phyloP scores from a whole-genome alignment of 2,329 filamentous ascomycete genomes.

The Cercospora beticola region DNA sequence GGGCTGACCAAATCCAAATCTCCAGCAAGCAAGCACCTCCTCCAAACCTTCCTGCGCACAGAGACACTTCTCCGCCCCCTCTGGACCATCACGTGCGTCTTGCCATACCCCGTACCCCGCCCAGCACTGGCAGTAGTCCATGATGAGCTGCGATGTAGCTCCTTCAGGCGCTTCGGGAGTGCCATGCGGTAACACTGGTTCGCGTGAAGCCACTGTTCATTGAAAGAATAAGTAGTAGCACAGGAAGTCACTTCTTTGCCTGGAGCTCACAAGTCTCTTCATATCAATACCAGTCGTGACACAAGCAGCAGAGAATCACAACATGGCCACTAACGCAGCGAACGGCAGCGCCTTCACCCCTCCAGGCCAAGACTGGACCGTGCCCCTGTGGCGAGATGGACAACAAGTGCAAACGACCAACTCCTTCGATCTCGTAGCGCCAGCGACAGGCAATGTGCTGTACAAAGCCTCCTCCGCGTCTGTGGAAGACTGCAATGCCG shows the following conservation, averaged over 20 bases:
- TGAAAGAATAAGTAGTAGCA: not conserved
- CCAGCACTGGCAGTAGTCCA: not conserved
- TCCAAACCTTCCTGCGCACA: not conserved
- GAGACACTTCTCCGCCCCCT: not conserved
- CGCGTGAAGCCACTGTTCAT: not conserved
- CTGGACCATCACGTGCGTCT: not conserved
- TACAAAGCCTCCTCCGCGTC: slow-evolving; percentile 59
- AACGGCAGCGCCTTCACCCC: not conserved
- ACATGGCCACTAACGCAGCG: slow-evolving; percentile 10
- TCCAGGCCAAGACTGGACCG: slow-evolving; percentile 22
- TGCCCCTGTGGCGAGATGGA: slow-evolving; percentile 49
- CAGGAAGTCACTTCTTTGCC: not conserved
- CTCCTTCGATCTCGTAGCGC: slow-evolving; percentile 58
- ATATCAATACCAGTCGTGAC: not conserved
- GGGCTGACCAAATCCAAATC: not conserved
- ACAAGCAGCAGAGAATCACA: not conserved
- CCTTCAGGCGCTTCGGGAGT: not conserved
- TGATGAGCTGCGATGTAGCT: not conserved
- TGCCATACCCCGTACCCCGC: not conserved
- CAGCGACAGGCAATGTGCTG: slow-evolving; percentile 52
- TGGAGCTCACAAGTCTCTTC: not conserved
- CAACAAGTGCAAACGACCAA: slow-evolving; percentile 47
- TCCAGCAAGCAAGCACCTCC: not conserved
- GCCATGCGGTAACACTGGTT: not conserved
- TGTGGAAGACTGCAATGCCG: slow-evolving; percentile 55